phyloP scores from a whole-genome alignment of 805 yeast species.

The Blastobotrys parvus region DNA sequence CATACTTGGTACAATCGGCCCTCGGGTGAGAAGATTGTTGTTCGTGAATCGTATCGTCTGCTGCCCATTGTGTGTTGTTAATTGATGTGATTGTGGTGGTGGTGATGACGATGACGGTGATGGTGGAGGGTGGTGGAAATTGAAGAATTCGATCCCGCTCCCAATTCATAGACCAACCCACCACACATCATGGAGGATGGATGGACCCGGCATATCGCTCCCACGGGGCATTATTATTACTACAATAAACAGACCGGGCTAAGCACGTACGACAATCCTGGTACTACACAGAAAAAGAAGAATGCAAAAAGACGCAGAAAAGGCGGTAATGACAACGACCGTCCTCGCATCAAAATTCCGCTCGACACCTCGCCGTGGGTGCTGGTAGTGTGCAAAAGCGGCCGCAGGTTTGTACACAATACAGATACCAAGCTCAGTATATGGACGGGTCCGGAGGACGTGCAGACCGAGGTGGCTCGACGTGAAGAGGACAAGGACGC shows the following conservation, averaged over 20 bases:
- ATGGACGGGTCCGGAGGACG: constrained; percentile 31
- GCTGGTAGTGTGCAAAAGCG: constrained; percentile 35
- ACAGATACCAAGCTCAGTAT: constrained; percentile 21
- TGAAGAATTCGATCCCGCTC: too few relatives aligned
- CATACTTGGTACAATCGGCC: constrained; percentile 89
- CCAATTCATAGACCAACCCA: background rate
- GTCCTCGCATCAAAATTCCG: constrained; percentile 14
- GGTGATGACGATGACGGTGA: background rate
- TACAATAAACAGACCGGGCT: constrained; percentile 31
- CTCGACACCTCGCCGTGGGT: constrained; percentile 31
- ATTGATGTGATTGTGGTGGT: background rate
- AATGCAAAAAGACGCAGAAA: background rate
- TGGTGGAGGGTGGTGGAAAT: background rate
- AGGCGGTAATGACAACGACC: constrained; percentile 3
- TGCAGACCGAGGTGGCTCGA: constrained; percentile 23
- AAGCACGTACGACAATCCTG: constrained; percentile 35
- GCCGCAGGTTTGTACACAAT: constrained; percentile 37
- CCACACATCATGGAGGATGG: constrained; percentile 11
- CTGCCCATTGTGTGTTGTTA: constrained; percentile 44
- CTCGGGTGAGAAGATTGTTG: constrained; percentile 98
- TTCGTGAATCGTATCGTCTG: constrained; percentile 98
- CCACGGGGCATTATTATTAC: constrained; percentile 33
- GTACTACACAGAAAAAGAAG: background rate
- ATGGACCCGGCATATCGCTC: constrained; percentile 34
- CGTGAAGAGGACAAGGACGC: constrained; percentile 26